Evolutionary conservation across 257 asterid genomes (phyloP), one percentile per base, ranked within the genome.

Genomic region (Petunia axillaris): DNA sequence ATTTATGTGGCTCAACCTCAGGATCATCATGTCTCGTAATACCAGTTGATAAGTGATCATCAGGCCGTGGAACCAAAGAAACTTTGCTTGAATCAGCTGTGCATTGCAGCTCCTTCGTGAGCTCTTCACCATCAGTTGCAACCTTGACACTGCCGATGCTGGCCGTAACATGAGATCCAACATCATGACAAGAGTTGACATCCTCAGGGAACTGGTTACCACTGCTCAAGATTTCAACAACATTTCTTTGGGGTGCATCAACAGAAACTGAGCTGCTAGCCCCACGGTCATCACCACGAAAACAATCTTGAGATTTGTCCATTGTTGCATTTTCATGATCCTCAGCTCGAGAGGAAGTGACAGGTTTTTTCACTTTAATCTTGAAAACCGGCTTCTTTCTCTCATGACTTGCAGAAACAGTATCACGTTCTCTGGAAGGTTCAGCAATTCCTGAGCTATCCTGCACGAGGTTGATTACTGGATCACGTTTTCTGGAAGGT

Each of bases 1-100:
- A 83, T 81, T 89, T 91, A 6, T 80, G 86, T 41, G 88, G 79
- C 63, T 75, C 82, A 46, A 78, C 82, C 66, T 87, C 93, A 5
- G 80, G 44, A 37, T 82, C 87, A 64, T 80, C 80, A n/a, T n/a
- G 83, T 81, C 83, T 82, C 60, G 52, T 52, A 46, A 80, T 62
- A 80, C 83, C 82, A 43, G 80, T 64, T 35, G 88, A 88, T 36
- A 82, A 41, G 43, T n/a, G 82, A 79, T 83, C 91, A 57, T 76
- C 84, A 4, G 84, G 81, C 14, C 81, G 87, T 2, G n/a, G 84
- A 3, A 85, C 87, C 59, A 83, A 66, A 55, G 86, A 81, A 54
- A 89, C 92, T 85, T 85, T 92, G 87, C 97, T 91, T 14, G 99
- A 96, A 83, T 96, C 99, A 80, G 99, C 98, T 10, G 98, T 96